Evolutionary conservation across 2,329 filamentous ascomycete species (phyloP), one percentile per base, ranked within the genome.

Genomic region (Eurotiales sp.): DNA sequence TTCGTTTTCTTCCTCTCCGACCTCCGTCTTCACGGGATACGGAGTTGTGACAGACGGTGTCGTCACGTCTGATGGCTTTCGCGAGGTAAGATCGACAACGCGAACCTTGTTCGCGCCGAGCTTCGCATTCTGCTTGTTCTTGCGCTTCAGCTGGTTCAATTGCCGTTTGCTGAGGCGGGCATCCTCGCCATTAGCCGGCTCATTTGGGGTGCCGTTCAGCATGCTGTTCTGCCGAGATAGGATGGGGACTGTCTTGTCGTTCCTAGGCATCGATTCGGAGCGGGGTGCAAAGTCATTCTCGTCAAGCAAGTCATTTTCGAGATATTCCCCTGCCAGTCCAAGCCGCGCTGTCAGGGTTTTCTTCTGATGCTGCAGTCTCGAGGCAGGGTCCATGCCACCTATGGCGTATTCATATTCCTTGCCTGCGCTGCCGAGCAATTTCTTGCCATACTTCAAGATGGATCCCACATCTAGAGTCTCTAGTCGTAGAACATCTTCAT

Each of bases 121-220:
- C 68, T 93, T 90, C 3, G 90, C 85, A 60, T 95, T 89, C 61
- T 87, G 84, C 72, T 97, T 99, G 39, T 90, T 84, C 67, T 97
- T 96, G 39, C 93, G 83, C 70, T 97, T 97, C 8, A 99, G 74
- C 47, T 93, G 89, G 63, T 99, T 99, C 17, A 96, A 81, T 64
- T 99, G 93, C 37, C 93, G 84, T 55, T 93, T 92, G 73, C 93
- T 97, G 46, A 99, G 77, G 2, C 84, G 84, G 3, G 80, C 72
- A 62, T 90, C 87, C 56, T 89, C 87, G 2, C 76, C 68, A 45
- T 77, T 76, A 12, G 75, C 69, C 46, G 71, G 66, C 32, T 80
- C 78, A 37, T 61, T 64, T 11, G 79, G 77, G 3, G 80, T 64
- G 8, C 67, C 58, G 46, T 71, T 73, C 14, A 72, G 68, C 21